Conservation (phyloP, 192 early-diverging fungal species). For the Umbelopsis ramanniana region DNA sequence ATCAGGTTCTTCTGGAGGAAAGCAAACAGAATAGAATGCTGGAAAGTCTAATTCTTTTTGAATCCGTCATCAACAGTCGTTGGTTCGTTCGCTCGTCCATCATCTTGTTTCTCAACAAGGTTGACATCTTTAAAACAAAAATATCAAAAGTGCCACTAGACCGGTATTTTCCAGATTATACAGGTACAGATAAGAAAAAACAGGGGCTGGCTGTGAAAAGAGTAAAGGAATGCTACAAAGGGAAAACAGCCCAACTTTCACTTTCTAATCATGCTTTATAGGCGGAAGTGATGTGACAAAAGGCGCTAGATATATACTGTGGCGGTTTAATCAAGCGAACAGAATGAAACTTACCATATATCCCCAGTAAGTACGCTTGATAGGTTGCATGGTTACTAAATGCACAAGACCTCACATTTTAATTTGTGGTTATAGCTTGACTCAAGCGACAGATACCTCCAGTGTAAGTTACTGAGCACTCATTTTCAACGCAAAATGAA, state of each 20-base stretch:
- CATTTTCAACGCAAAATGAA: no score
- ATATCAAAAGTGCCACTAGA: constrained; percentile 68
- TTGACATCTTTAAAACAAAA: constrained; percentile 80
- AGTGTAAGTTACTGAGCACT: constrained; percentile 54
- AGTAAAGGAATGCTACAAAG: neutral
- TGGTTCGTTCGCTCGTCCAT: constrained; percentile 85
- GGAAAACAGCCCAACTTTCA: no score
- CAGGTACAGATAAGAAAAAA: constrained; percentile 46
- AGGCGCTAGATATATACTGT: constrained; percentile 88
- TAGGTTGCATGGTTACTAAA: neutral
- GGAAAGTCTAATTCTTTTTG: constrained; percentile 80
- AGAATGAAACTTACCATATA: constrained; percentile 84
- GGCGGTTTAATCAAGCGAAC: constrained; percentile 90
- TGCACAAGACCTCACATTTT: neutral
- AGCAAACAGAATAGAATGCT: constrained; percentile 76
- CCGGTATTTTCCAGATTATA: constrained; percentile 83
- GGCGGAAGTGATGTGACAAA: constrained; percentile 81
- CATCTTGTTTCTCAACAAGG: constrained; percentile 87
- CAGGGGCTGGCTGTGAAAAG: neutral
- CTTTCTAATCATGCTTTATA: constrained; percentile 12
- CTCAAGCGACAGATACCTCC: constrained; percentile 90
- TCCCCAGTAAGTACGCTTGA: constrained; percentile 64
- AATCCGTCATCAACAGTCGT: constrained; percentile 83
- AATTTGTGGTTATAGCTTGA: constrained; percentile 55
- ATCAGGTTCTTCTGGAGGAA: constrained; percentile 84